Evolutionary conservation across 768 basidiomycete species (phyloP), one percentile per base, ranked within the genome.

Genomic region (Boletus eberwhitei): DNA sequence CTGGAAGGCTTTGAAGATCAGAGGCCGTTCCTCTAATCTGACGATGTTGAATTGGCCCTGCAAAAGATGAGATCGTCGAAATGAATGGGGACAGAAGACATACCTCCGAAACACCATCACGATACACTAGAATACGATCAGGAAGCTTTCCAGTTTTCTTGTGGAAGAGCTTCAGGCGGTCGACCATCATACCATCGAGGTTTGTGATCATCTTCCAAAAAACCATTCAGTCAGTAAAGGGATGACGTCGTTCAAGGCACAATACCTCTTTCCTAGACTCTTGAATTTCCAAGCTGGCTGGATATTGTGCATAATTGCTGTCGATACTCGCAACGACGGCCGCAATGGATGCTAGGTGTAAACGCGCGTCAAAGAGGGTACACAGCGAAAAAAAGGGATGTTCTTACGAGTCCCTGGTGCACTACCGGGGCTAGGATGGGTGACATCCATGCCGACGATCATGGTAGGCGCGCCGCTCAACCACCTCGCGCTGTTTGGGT

Each of bases 51-150:
- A 83, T 72, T 82, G 81, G 1, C 80, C 80, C 73, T 80, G 49
- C 13, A 49, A 47, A 32, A 17, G 37, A 38, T 71, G 53, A 71
- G 52, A 34, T 19, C 4, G 12, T 11, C 13, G 39, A 49, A 48
- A 40, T 16, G 8, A 53, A 48, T 4, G 11, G 12, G 4, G 4
- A 42, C 19, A 35, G 22, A 52, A 26, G 43, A 41, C 71, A 35
- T 48, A 86, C 88, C 73, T 91, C 89, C 3, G 88, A 90, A 29
- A 92, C 88, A 46, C 90, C 90, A 65, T 92, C 90, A 8, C 80
- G 74, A 60, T 80, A 82, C n/a, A 82, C 76, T n/a, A 82, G 52
- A 45, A 82, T 55, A 19, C 81, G 76, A 5, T 65, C 58, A 4
- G 81, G 81, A 19, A 82, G 71, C 21, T 47, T 61, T 11, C 67